Base-by-base conservation (phyloP, 2,329 filamentous ascomycete species). In the Scedosporium apiospermum region DNA sequence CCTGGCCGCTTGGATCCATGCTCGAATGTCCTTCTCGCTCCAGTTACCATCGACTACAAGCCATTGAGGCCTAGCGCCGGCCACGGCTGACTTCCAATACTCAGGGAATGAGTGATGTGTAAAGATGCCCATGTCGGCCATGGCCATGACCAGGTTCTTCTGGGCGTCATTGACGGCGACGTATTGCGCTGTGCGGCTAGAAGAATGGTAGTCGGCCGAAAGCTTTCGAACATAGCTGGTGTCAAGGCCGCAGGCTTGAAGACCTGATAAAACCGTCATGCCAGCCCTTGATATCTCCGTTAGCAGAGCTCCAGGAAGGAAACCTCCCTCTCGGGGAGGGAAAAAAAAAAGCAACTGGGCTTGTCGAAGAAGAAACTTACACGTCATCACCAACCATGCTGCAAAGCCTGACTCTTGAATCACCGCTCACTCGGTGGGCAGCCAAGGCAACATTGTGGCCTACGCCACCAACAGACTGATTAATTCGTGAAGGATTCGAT, bases 71-170 rank as follows among this genome's bases (percentile, higher is more conserved):
- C 78, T 80, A 12, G 81, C 77, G 3, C 77, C 74, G 12, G 76
- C 73, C 6, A 91, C 75, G 30, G 84, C 77, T 1, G 84, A 80
- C 59, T 81, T 80, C 87, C 88, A 91, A 66, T 82, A 76, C 7
- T 78, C 72, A 0, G 80, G 73, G 65, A 83, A 81, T 0, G 79
- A 77, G 64, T 82, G 76, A 16, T 75, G 71, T n/a, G 86, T 82
- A 58, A 96, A 84, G 68, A 96, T 93, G 62, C 81, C 84, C 92
- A 98, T 97, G 71, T 98, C 95, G 4, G 93, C 93, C 91, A 97
- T 96, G 57, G 92, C 93, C 65, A 97, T 75, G n/a, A 93, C 82
- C 2, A 99, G 83, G 66, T 93, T 89, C 73, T 92, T 96, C 64
- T 88, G 85, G 0, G 80, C 79, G 70, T 96, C 90, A 71, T 98